Percentiles rank a stretch among this genome's conserved stretches.
Evolutionary conservation across 768 basidiomycete species (phyloP).

Genomic region (Auriscalpium microsporum): DNA sequence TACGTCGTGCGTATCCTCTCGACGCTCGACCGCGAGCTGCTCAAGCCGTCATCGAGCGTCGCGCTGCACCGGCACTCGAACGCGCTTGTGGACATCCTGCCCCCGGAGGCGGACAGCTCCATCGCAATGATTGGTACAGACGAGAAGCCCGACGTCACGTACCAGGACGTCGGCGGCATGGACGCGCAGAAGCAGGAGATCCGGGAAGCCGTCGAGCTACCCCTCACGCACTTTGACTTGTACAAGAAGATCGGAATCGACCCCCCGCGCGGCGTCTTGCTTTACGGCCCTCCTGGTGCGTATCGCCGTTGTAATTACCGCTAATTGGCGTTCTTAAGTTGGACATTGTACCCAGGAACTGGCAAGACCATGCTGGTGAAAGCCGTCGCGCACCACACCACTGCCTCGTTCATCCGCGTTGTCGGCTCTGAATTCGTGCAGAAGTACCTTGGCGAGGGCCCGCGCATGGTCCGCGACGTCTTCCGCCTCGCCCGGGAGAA

Average conservation of each 20-base stretch:
- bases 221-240: slow-evolving; percentile 91
- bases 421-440: slow-evolving; percentile 99
- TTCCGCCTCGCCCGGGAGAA: slow-evolving; percentile 97
- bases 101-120: slow-evolving; percentile 96
- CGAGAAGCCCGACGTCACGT: slow-evolving; percentile 91
- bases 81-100: slow-evolving; percentile 94
- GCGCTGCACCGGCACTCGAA: slow-evolving; percentile 99
- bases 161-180: slow-evolving; percentile 95
- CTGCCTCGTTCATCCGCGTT: slow-evolving; percentile 95
- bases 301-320: not conserved
- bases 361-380: slow-evolving; percentile 99
- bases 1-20: slow-evolving; percentile 97
- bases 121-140: slow-evolving; percentile 92
- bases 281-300: slow-evolving; percentile 94
- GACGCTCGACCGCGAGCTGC: slow-evolving; percentile 91
- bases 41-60: slow-evolving; percentile 95
- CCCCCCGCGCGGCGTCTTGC: slow-evolving; percentile 91
- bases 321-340: too few relatives aligned
- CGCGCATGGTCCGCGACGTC: slow-evolving; percentile 99
- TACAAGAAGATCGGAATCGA: slow-evolving; percentile 99
- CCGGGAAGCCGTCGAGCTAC: slow-evolving; percentile 94
- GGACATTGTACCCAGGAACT: slow-evolving; percentile 50
- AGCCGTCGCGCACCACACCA: slow-evolving; percentile 97
- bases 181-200: slow-evolving; percentile 99
- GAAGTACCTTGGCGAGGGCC: slow-evolving; percentile 98